These are phyloP conservation scores for Aureobasidium sp. DNA, from an alignment of 2,329 filamentous ascomycete species.

Conservation along the genomic window DNA sequence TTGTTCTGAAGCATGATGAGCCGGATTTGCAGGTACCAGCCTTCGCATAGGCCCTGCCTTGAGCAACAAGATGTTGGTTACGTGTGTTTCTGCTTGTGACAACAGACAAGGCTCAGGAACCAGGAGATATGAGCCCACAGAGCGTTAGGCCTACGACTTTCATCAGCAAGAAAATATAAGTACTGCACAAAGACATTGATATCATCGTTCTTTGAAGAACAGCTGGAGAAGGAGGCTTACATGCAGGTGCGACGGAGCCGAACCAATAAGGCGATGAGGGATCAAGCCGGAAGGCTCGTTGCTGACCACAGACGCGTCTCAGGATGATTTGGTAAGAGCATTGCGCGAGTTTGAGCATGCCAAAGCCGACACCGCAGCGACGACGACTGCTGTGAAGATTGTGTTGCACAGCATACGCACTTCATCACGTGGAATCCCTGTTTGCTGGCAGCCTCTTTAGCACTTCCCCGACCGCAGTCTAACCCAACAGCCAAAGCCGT, in stretches of 20 bases:
- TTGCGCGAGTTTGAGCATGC: background rate
- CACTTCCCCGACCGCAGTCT: constrained; percentile 5
- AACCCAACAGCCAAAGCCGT: background rate
- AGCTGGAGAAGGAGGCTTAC: background rate
- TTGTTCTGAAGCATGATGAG: background rate
- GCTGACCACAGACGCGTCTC: constrained; percentile 10
- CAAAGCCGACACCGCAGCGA: background rate
- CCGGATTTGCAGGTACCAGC: background rate
- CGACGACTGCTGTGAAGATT: background rate
- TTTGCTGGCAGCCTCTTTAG: constrained; percentile 8
- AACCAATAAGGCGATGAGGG: background rate
- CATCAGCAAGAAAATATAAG: background rate
- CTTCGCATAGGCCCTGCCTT: background rate
- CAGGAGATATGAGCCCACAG: background rate
- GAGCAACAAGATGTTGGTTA: background rate
- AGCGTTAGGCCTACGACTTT: background rate
- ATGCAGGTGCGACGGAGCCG: background rate
- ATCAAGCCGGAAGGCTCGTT: background rate
- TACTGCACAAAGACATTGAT: background rate
- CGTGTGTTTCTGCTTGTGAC: background rate
- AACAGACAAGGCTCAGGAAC: background rate
- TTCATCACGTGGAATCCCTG: constrained; percentile 4
- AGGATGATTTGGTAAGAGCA: background rate
- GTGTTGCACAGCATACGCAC: constrained; percentile 4
- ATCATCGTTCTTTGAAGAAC: background rate